Base-by-base conservation (phyloP, 176 grass and related monocot species). In the Oryza nivara region DNA sequence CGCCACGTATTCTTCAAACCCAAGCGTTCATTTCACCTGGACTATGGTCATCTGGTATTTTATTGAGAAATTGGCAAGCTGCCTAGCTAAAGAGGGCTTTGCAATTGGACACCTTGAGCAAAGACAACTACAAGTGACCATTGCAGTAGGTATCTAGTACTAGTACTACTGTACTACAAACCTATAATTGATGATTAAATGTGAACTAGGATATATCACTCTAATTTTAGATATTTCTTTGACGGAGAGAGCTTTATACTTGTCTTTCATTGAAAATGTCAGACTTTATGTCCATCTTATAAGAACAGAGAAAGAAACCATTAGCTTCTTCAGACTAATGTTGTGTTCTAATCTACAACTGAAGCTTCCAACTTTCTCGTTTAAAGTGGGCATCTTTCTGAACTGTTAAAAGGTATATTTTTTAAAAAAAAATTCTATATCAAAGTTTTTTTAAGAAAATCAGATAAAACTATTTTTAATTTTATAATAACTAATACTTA, bases 1-100 rank as follows among this genome's bases (percentile, higher is more conserved):
- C 36, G 60, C 4, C 4, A 38, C 43, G 14, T 68, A 47, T 28
- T 70, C 82, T 69, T 75, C 64, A 51, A 38, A 9, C 43, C 73
- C 67, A 83, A 72, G 77, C 26, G 75, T 89, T 89, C 87, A 65
- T 30, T 75, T 80, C 65, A 85, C 41, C 82, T 85, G 82, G 88
- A 85, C 88, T 65, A 11, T 46, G 41, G 46, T 25, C 16, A 11
- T 54, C 36, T 9, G 8, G 65, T 40, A 43, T 49, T 88, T 22
- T 14, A 4, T 5, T 75, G 47, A 67, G 54, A 35, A 88, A 56
- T 84, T 47, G 15, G 11, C 48, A 76, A 69, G 47, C 61, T 85
- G 71, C 71, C 70, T 48, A n/a, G 63, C 20, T 63, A 12, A 36
- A 67, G 23, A 51, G 56, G 23, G 51, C 34, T 68, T 30, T 23